phyloP scores from a whole-genome alignment of 2,329 filamentous ascomycete genomes.

The Paraphoma chrysanthemicola region DNA sequence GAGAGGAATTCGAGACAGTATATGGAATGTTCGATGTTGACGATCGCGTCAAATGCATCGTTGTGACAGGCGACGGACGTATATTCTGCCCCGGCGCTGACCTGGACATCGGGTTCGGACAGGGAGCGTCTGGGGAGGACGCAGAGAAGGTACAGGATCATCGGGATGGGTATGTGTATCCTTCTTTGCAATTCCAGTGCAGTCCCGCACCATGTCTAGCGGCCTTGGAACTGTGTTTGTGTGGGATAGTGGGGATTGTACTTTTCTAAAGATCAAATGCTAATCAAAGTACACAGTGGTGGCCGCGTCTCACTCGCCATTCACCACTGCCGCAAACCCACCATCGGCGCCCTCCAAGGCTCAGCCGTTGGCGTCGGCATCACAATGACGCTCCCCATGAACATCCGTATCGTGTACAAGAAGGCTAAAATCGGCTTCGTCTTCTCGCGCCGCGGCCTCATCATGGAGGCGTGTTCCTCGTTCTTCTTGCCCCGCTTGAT shows the following conservation, averaged over 20 bases:
- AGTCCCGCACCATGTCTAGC: no score
- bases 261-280: no score
- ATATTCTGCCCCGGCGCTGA: conserved; percentile 66
- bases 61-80: conserved; percentile 60
- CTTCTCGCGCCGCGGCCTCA: conserved; percentile 72
- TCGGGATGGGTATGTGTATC: conserved; percentile 58
- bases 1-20: conserved; percentile 64
- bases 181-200: not conserved
- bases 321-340: conserved; percentile 63
- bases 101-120: conserved; percentile 59
- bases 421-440: conserved; percentile 76
- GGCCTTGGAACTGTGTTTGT: no score
- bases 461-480: conserved; percentile 74
- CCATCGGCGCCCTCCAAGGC: conserved; percentile 63
- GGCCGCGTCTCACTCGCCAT: conserved; percentile 60
- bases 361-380: conserved; percentile 65
- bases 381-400: conserved; percentile 65
- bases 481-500: conserved; percentile 76
- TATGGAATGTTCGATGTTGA: conserved; percentile 61
- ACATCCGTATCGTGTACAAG: conserved; percentile 61
- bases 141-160: conserved; percentile 56
- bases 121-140: conserved; percentile 47
- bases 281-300: conserved; percentile 36
- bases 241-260: not conserved
- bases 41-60: conserved; percentile 61